Evolutionary conservation across 345 rosid genomes (phyloP).

Genomic region (Populus simonii): DNA sequence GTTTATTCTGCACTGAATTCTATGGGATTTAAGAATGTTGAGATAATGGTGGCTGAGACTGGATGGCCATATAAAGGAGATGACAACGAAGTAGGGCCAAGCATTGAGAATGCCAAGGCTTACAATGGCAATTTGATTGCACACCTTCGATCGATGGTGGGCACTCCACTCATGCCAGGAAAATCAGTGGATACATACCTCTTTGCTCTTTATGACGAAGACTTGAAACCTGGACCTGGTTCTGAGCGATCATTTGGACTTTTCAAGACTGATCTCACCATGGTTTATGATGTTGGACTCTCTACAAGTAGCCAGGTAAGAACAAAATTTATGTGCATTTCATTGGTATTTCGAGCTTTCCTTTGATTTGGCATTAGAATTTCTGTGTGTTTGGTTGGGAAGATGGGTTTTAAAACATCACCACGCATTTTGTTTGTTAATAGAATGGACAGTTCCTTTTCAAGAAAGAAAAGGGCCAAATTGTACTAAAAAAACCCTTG

Average conservation of each 20-base stretch:
- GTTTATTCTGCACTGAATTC: constrained; percentile 63
- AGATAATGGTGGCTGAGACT: constrained; percentile 88
- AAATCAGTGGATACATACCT: constrained; percentile 78
- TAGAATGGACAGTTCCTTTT: too few species aligned
- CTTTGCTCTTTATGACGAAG: constrained; percentile 82
- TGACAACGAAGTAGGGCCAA: constrained; percentile 58
- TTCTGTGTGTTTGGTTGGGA: too few species aligned
- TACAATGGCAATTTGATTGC: constrained; percentile 77
- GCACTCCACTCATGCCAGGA: constrained; percentile 94
- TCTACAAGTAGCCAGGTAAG: constrained; percentile 39
- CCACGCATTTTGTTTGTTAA: too few species aligned
- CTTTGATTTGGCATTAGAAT: too few species aligned
- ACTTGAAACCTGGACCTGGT: constrained; percentile 74
- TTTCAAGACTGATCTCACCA: constrained; percentile 65
- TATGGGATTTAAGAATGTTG: constrained; percentile 67
- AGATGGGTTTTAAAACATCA: too few species aligned
- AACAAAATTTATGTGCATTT: too few species aligned
- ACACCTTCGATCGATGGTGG: constrained; percentile 69
- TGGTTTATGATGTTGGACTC: constrained; percentile 80
- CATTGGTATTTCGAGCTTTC: too few species aligned
- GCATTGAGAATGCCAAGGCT: constrained; percentile 77
- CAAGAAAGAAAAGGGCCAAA: too few species aligned
- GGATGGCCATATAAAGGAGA: constrained; percentile 99
- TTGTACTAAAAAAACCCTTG: too few species aligned
- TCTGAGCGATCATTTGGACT: constrained; percentile 76